These are phyloP conservation scores for Thermomucor indicae-seudaticae DNA, from an alignment of 371 early-diverging fungal genomes.

Conservation along the genomic window DNA sequence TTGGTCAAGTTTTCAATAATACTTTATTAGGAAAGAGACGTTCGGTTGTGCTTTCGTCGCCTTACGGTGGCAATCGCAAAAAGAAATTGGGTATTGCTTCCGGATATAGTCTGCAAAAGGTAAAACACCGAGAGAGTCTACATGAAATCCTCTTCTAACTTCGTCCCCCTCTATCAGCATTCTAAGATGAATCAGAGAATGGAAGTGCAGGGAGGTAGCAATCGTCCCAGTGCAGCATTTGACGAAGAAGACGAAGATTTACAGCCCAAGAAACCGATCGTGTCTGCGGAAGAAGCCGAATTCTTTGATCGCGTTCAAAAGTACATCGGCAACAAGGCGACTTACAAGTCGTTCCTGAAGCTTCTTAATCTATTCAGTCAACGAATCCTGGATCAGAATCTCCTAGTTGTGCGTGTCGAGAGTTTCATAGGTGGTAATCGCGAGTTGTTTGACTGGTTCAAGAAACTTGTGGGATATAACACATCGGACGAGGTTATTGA, in stretches of 20 bases:
- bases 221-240: too few species aligned
- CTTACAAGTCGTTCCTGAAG: slow-evolving; percentile 94
- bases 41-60: too few species aligned
- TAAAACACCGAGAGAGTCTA: too few species aligned
- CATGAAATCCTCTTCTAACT: too few species aligned
- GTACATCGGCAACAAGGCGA: slow-evolving; percentile 70
- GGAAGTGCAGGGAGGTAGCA: too few species aligned
- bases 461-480: slow-evolving; percentile 87
- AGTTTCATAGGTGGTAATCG: slow-evolving; percentile 68
- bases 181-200: too few species aligned
- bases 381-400: slow-evolving; percentile 82
- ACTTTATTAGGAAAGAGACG: too few species aligned
- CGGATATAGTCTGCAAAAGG: too few species aligned
- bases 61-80: too few species aligned
- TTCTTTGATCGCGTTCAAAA: slow-evolving; percentile 89
- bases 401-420: slow-evolving; percentile 78
- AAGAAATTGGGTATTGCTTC: too few species aligned
- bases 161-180: too few species aligned
- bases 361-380: slow-evolving; percentile 92
- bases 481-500: slow-evolving; percentile 44
- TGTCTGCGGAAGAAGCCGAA: slow-evolving; percentile 71
- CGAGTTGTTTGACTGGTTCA: slow-evolving; percentile 90
- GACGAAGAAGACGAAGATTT: slow-evolving; percentile 9
- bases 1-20: too few species aligned
- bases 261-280: slow-evolving; percentile 7